Base-by-base conservation (phyloP, 2,329 filamentous ascomycete species). In the Colletotrichum liriopes region DNA sequence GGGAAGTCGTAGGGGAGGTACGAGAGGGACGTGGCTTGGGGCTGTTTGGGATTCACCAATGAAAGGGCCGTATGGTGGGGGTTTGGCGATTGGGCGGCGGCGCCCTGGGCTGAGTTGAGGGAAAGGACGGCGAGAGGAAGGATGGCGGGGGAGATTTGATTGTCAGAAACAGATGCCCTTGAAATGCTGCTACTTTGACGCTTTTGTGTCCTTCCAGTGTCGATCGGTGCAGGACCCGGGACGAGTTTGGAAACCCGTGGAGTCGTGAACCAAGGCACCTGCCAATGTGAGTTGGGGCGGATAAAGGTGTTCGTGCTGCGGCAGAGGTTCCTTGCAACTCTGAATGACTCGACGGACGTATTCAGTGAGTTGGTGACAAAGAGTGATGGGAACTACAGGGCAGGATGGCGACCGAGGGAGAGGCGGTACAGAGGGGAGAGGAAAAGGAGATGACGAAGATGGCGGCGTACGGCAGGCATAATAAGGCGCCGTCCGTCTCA, bases 391-490 rank as follows among this genome's bases (percentile, higher is more conserved):
- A 55, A 41, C 14, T 37, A 59, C 32, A 45, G 52, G 58, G 54
- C 58, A 67, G 45, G 39, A 39, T 47, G 69, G 59, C 59, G 68
- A 74, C 72, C 68, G 72, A 67, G 72, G 69, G 69, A 67, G 54
- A 64, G 58, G 72, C 69, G 64, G 72, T 65, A 45, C 29, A 45
- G 56, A 60, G 60, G 35, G 23, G 29, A 59, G 52, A 32, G 18
- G 8, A 12, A 7, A 59, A 67, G 35, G 60, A 52, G 52, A 49
- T 26, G 58, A 60, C 49, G 54, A 49, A 37, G 23, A n/a, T 2
- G 39, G 47, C 37, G 66, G 59, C 39, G 62, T 35, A 41, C 32
- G 66, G 69, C 59, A 41, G 59, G 59, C 60, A 43, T 65, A 72
- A 60, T 70, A 72, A 65, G 39, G 37, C 16, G 20, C 35, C n/a